Percentiles rank a stretch among this genome's conserved stretches.
These are phyloP conservation scores for Stenogyne calaminthoides DNA, from an alignment of 305 asterid genomes.

Conservation along the genomic window DNA sequence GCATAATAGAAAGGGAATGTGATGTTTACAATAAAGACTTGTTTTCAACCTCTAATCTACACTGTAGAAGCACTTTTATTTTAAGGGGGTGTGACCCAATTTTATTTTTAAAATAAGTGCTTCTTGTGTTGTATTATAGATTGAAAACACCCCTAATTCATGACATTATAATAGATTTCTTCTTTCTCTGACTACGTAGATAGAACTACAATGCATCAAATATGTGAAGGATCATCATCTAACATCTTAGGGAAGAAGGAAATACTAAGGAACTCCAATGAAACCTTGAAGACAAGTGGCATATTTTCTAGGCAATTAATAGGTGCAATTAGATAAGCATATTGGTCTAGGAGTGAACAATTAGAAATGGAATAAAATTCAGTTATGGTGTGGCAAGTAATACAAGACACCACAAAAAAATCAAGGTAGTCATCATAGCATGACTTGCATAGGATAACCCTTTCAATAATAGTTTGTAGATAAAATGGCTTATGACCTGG, in stretches of 20 bases:
- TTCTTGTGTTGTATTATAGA: too few species aligned
- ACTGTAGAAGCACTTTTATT: too few species aligned
- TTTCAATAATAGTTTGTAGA: constrained; percentile 17
- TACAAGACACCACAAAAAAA: neutral
- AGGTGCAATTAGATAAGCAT: neutral
- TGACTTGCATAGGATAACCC: neutral
- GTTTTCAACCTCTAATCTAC: too few species aligned
- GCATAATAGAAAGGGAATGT: neutral
- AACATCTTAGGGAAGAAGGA: neutral
- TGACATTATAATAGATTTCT: neutral
- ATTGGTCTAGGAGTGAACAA: neutral
- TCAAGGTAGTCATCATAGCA: neutral
- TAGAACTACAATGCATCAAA: neutral
- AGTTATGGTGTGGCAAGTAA: neutral
- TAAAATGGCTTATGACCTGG: constrained; percentile 57
- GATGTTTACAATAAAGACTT: neutral
- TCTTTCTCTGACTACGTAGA: constrained; percentile 4
- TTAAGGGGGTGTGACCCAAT: too few species aligned
- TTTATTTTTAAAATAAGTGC: too few species aligned
- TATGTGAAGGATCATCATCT: constrained; percentile 7
- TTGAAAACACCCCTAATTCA: neutral
- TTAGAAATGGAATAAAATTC: too few species aligned
- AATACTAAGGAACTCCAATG: neutral
- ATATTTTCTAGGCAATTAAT: neutral
- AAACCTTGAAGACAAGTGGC: constrained; percentile 4